Base-by-base conservation (phyloP, 768 basidiomycete genomes). In the Tylopilus sp. region DNA sequence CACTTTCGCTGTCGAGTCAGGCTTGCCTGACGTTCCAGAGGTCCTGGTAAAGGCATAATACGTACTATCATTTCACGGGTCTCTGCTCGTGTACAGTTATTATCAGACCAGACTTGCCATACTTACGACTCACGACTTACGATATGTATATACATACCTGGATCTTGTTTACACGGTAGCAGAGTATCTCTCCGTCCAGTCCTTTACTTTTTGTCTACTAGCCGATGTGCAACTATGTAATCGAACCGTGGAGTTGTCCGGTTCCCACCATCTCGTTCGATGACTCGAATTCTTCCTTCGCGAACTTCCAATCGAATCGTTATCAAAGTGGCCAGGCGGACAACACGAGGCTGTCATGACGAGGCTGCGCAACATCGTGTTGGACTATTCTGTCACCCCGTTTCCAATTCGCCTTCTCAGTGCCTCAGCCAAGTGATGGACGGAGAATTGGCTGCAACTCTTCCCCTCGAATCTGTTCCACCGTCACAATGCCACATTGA, bases 81-180 rank as follows among this genome's bases (percentile, higher is more conserved):
- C n/a, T n/a, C n/a, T n/a, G n/a, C n/a, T n/a, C n/a, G n/a, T n/a
- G n/a, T n/a, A n/a, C n/a, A n/a, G n/a, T n/a, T n/a, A n/a, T 30
- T 33, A 16, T 33, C 34, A 52, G 37, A 62, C 43, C 33, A 22
- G 16, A 21, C 47, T 61, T 19, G 47, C 43, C 42, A 45, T 52
- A 36, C 36, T 8, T 30, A 12, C 29, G 51, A 45, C 40, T 48
- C 54, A 38, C 47, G 16, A 65, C 45, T 52, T 65, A 53, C 33
- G 14, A 57, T 55, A 60, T 53, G 42, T 33, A 59, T 54, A 64
- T 53, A 33, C 28, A 66, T 65, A 65, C 63, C 58, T 55, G 45
- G 29, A 50, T 52, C 33, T 57, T 56, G 55, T 57, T 58, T 57
- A 65, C 55, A 58, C 54, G 29, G 37, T 31, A 34, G n/a, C 26